A percentile compares a stretch with the other conserved stretches of the same genome.
Evolutionary conservation across 345 rosid genomes (phyloP).

Genomic region (Gossypium sturtianum): DNA sequence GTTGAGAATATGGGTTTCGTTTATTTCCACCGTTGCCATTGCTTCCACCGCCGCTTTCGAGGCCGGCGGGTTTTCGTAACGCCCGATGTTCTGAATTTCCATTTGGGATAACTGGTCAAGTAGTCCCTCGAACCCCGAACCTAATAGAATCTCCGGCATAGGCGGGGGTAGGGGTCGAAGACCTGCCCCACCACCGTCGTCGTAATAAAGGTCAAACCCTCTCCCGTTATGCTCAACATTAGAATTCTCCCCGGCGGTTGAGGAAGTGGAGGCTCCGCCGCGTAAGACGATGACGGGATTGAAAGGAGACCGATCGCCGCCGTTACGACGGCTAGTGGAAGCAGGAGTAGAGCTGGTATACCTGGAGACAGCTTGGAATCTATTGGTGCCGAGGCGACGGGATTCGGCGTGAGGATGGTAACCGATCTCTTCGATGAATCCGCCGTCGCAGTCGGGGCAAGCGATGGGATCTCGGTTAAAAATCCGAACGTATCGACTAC

Average conservation of each 20-base stretch:
- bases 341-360: too few species aligned
- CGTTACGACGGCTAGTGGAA: constrained; percentile 24
- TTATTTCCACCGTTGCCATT: constrained; percentile 56
- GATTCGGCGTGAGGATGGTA: constrained; percentile 27
- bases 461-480: constrained; percentile 35
- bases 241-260: neutral
- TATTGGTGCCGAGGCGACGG: constrained; percentile 20
- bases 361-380: constrained; percentile 7
- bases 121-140: constrained; percentile 78
- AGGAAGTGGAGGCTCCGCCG: constrained; percentile 27
- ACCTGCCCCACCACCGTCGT: constrained; percentile 77
- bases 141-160: constrained; percentile 79
- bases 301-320: constrained; percentile 60
- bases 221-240: constrained; percentile 19
- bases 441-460: constrained; percentile 80
- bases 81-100: constrained; percentile 53
- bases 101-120: constrained; percentile 76
- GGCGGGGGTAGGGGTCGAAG: constrained; percentile 71
- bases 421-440: constrained; percentile 67
- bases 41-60: constrained; percentile 84
- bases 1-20: constrained; percentile 25
- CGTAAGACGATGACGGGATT: constrained; percentile 83
- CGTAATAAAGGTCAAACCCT: constrained; percentile 70
- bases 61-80: constrained; percentile 66
- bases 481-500: constrained; percentile 61